These are phyloP conservation scores for Botryotinia globosa DNA, from an alignment of 2,329 filamentous ascomycete genomes.

Conservation along the genomic window DNA sequence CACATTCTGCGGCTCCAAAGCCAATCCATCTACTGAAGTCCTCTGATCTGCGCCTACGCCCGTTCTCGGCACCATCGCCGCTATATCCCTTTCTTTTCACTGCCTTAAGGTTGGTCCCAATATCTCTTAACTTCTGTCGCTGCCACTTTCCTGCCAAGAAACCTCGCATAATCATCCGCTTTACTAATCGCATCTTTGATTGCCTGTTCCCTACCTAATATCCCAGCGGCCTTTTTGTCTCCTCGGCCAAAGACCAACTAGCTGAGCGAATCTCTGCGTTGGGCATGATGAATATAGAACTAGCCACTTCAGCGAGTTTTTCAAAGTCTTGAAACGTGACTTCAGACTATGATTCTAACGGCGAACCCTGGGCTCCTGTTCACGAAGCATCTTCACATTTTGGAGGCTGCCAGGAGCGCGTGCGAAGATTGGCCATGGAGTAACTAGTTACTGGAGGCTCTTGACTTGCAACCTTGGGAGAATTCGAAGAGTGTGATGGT, in stretches of 20 bases:
- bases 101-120: not conserved
- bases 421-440: not conserved
- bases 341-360: not conserved
- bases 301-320: not conserved
- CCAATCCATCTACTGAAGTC: not conserved
- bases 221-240: not conserved
- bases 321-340: not conserved
- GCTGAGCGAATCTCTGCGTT: not conserved
- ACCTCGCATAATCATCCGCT: not conserved
- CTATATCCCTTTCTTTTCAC: not conserved
- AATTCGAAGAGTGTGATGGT: not conserved
- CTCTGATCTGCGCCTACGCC: not conserved
- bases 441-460: not conserved
- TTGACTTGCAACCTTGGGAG: no score
- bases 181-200: not conserved
- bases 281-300: constrained; percentile 4
- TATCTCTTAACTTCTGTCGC: not conserved
- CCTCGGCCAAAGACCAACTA: not conserved
- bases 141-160: not conserved
- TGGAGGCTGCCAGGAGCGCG: not conserved
- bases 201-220: not conserved
- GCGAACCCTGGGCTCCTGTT: not conserved
- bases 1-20: not conserved
- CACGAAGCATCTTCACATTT: constrained; percentile 3
- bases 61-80: not conserved